Evolutionary conservation across 176 grass and related monocot genomes (phyloP), one percentile per base, ranked within the genome.

Genomic region (Ampelocalamus luodianensis): DNA sequence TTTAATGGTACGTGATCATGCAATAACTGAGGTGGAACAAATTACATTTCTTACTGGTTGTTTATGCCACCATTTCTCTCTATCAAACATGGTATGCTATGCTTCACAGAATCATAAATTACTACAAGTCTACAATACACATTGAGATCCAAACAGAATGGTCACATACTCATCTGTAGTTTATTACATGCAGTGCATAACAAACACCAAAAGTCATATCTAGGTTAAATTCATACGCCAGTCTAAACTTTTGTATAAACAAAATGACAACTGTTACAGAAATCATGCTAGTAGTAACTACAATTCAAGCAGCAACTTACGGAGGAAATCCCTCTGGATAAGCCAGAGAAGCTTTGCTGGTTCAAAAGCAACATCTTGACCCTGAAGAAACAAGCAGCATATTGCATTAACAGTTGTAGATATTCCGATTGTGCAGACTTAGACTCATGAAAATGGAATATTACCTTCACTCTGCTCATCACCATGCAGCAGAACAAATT

Each of bases 281-380:
- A 60, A 38, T 48, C 55, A 32, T 74, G 5, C 42, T 87, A 71
- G 63, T 27, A 68, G 65, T 14, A 65, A 79, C 42, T 64, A 58
- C 8, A 3, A 88, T 63, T 50, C 39, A 64, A 61, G 38, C 59
- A 80, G 45, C 34, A 88, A 89, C 96, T 99, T 93, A 99, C 96
- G 96, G 6, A 99, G 81, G 56, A 99, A 99, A 89, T 99, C 93
- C 79, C 93, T 94, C 74, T 99, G 96, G 77, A 99, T 99, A 89
- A 99, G 93, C 96, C 96, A 99, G 13, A 99, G 86, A 84, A 99
- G 93, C 60, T 99, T 99, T 69, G 96, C 93, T 80, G 96, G 93
- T 81, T 94, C 96, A 92, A 99, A 99, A 72, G 93, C 91, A 85
- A 92, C 79, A 89, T 99, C 96, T 89, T 93, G 86, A 37, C 96